Evolutionary conservation across 768 basidiomycete genomes (phyloP).

Genomic region (Macrolepiota albuminosa): DNA sequence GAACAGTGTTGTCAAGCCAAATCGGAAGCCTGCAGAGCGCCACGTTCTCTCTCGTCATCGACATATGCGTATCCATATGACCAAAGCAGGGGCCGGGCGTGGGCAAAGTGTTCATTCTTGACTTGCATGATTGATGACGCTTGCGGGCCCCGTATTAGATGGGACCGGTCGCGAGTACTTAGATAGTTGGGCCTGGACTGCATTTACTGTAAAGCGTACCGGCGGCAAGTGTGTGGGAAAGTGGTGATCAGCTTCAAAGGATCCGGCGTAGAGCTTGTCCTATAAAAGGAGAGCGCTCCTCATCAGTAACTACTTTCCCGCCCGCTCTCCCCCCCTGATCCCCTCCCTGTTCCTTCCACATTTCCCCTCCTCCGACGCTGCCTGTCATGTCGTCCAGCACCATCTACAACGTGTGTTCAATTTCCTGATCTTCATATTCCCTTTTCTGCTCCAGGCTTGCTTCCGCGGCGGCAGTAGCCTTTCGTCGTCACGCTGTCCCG

Average conservation of each 20-base stretch:
- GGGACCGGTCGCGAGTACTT: not conserved
- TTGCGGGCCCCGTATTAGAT: not conserved
- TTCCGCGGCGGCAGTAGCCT: slow-evolving; percentile 6
- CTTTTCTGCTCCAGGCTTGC: slow-evolving; percentile 7
- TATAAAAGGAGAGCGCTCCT: slow-evolving; percentile 19
- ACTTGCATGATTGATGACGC: not conserved
- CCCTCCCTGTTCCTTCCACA: not conserved
- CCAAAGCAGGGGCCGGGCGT: not conserved
- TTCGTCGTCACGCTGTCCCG: slow-evolving; percentile 10
- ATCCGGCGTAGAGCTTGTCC: slow-evolving; percentile 13
- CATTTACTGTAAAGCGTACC: slow-evolving; percentile 16
- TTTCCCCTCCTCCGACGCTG: not conserved
- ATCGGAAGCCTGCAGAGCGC: slow-evolving; percentile 3
- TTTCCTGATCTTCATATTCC: slow-evolving; percentile 7
- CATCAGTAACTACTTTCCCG: slow-evolving; percentile 4
- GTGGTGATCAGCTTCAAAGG: slow-evolving; percentile 16
- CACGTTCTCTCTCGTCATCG: slow-evolving; percentile 3
- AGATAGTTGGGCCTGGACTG: slow-evolving; percentile 1
- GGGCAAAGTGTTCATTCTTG: not conserved
- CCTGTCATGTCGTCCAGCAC: slow-evolving; percentile 24
- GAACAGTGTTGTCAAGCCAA: slow-evolving; percentile 4
- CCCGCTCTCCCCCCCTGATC: slow-evolving; percentile 3
- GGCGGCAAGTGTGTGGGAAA: slow-evolving; percentile 22
- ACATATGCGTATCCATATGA: not conserved
- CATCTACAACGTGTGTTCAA: slow-evolving; percentile 32